Percentiles rank a stretch among this genome's conserved stretches.
Conservation (phyloP, 805 yeast species). For the Candida sithepensis region DNA sequence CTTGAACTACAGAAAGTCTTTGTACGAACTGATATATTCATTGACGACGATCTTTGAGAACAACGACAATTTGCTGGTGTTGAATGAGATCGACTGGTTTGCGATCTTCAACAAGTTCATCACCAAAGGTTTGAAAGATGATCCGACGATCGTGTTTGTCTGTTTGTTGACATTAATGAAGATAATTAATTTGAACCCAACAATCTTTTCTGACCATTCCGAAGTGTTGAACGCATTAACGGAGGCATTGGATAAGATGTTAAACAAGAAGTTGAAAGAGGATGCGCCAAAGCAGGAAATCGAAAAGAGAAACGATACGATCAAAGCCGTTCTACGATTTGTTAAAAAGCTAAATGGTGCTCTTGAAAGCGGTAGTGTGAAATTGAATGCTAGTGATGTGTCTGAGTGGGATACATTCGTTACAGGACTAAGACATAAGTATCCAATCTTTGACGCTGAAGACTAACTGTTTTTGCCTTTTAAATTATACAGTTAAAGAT, state of each 20-base stretch:
- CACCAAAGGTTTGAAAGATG: constrained; percentile 53
- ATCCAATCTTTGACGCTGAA: constrained; percentile 21
- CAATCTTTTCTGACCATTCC: constrained; percentile 17
- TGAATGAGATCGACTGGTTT: constrained; percentile 25
- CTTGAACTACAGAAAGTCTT: constrained; percentile 63
- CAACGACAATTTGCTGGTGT: constrained; percentile 14
- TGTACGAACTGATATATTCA: constrained; percentile 67
- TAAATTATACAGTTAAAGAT: not conserved
- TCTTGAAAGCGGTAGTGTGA: constrained; percentile 17
- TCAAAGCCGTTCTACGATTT: constrained; percentile 30
- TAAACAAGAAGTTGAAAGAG: constrained; percentile 48
- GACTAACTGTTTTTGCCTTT: constrained; percentile 9
- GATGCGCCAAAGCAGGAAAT: constrained; percentile 67
- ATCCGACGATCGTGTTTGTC: constrained; percentile 54
- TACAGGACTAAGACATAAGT: constrained; percentile 14
- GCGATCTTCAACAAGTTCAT: constrained; percentile 38
- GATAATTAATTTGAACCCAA: constrained; percentile 32
- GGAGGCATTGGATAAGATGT: constrained; percentile 37
- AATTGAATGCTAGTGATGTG: constrained; percentile 16
- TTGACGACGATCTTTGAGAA: constrained; percentile 36
- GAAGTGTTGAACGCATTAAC: constrained; percentile 25
- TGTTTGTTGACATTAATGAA: constrained; percentile 43
- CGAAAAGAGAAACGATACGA: constrained; percentile 49
- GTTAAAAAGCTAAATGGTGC: constrained; percentile 22
- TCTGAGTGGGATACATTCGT: constrained; percentile 23